Conservation (phyloP, 495 filamentous ascomycete genomes). For the Tuber magnatum region DNA sequence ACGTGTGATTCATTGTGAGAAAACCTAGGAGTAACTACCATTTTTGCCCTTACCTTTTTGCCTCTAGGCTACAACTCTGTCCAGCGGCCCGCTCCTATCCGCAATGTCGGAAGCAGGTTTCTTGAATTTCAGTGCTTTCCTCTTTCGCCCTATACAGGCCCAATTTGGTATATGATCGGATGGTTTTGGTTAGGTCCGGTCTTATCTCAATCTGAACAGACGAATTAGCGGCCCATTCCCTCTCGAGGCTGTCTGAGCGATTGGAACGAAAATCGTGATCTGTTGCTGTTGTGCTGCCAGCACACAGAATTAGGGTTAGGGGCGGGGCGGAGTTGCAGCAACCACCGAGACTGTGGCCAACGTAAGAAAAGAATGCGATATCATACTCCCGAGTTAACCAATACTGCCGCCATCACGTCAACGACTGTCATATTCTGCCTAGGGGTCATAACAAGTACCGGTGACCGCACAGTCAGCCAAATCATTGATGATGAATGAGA, state of each 20-base stretch:
- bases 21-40: not conserved
- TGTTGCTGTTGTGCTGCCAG: constrained; percentile 1
- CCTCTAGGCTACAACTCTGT: not conserved
- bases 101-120: not conserved
- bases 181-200: not conserved
- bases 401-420: not conserved
- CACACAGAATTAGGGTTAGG: constrained; percentile 1
- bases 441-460: not conserved
- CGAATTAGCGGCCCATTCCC: not conserved
- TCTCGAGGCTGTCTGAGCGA: not conserved
- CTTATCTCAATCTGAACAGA: not conserved
- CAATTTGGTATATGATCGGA: not conserved
- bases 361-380: not conserved
- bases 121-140: not conserved
- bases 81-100: not conserved
- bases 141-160: not conserved
- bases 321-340: not conserved
- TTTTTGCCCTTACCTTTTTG: not conserved
- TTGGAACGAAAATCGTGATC: not conserved
- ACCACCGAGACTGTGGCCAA: not conserved
- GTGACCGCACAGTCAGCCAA: not conserved
- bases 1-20: not conserved
- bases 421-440: not conserved
- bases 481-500: not conserved
- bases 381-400: not conserved